Base-by-base conservation (phyloP, 306 rosid genomes). In the Dryas octopetala region DNA sequence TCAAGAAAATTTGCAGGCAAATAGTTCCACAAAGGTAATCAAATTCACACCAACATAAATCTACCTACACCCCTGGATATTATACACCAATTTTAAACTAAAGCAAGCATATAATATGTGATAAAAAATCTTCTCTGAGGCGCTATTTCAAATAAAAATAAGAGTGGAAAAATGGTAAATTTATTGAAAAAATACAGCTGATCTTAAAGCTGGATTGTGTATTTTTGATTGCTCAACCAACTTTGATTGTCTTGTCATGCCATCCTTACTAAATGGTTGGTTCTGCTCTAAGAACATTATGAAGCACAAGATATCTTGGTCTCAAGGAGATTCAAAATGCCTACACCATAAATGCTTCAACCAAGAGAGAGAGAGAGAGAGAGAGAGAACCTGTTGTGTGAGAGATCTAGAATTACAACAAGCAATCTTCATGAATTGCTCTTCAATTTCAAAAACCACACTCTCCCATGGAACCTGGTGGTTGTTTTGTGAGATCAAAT, bases 391-490 rank as follows among this genome's bases (percentile, higher is more conserved):
- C 97, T 95, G 97, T 70, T 77, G 87, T 17, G 89, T 81, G 74
- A 95, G 96, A 82, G 91, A 82, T 83, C 97, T 85, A 81, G 93
- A 86, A 71, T 83, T 79, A 88, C 94, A 87, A 74, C 76, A 71
- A 83, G 96, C 77, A 83, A 88, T 89, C 84, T 86, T 91, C 93
- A 81, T 83, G 86, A 95, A 91, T 59, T 82, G 83, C 78, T 85
- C 96, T 86, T 89, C 91, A 83, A 95, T 89, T 76, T 87, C 91
- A 55, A 81, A 90, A 48, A 81, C 84, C 43, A 83, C 87, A 54
- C 77, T 85, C 81, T 83, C 91, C 98, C 98, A 95, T 48, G 40
- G 91, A 86, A 90, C 84, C 67, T 77, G 84, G 61, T 81, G 54
- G 74, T 84, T 89, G 74, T 86, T 89, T 81, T 82, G 97, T 62